Conservation (phyloP, 2,329 filamentous ascomycete genomes). For the Alternaria conjuncta region DNA sequence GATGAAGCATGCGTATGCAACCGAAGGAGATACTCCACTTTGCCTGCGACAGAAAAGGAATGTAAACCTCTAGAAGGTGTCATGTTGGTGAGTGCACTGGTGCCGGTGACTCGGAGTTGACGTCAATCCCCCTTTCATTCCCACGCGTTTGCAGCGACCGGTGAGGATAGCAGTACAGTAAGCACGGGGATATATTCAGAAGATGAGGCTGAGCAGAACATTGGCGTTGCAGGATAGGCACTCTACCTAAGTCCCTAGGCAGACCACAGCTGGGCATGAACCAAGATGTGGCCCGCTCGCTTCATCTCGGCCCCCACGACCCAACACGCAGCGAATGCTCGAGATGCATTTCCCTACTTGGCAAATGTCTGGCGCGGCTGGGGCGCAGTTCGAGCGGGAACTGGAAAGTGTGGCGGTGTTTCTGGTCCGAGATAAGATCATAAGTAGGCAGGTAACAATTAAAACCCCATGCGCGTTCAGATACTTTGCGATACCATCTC, state of each 20-base stretch:
- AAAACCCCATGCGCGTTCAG: not conserved
- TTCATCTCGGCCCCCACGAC: not conserved
- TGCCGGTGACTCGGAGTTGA: not conserved
- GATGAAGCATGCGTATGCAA: too few species aligned
- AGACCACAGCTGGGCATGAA: not conserved
- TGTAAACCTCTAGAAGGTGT: not conserved
- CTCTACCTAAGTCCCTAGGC: not conserved
- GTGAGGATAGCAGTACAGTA: not conserved
- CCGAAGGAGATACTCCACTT: too few species aligned
- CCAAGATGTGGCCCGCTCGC: not conserved
- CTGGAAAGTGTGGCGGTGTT: not conserved
- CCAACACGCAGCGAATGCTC: not conserved
- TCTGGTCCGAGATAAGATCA: not conserved
- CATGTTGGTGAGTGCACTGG: not conserved
- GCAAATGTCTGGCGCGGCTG: not conserved
- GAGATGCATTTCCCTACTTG: not conserved
- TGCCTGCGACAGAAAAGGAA: too few species aligned
- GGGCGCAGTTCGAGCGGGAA: not conserved
- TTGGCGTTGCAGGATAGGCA: not conserved
- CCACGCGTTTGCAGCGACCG: not conserved
- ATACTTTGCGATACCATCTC: not conserved
- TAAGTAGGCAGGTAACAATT: not conserved
- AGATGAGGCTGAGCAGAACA: not conserved
- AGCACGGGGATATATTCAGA: not conserved
- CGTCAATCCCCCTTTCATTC: not conserved